phyloP scores from a whole-genome alignment of 2,329 filamentous ascomycete genomes.

The Thermothelomyces thermophilus region DNA sequence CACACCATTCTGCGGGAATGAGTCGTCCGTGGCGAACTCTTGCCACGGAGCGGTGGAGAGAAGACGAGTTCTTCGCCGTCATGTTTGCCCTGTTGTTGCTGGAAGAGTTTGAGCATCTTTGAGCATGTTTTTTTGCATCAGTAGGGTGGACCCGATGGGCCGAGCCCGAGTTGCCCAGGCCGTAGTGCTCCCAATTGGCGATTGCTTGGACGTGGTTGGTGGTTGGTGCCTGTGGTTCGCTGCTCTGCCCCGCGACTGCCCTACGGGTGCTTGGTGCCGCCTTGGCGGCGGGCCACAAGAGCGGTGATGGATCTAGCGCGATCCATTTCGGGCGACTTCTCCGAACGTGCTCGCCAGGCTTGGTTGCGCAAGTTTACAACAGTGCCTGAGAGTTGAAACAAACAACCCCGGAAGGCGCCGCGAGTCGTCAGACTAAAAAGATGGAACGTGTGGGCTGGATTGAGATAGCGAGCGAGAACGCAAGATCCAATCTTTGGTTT shows the following conservation, averaged over 20 bases:
- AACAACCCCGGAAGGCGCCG: neutral
- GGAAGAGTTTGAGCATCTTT: conserved; percentile 20
- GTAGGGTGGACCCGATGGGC: conserved; percentile 4
- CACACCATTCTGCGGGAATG: no score
- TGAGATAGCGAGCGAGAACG: no score
- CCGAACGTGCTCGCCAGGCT: neutral
- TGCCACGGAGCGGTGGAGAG: no score
- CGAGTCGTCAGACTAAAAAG: no score
- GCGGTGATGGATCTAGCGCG: neutral
- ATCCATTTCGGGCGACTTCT: conserved; percentile 9
- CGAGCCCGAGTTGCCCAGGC: neutral
- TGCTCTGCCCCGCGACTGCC: no score
- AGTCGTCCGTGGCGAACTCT: no score
- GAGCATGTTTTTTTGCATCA: conserved; percentile 21
- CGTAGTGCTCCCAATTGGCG: neutral
- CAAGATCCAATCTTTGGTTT: no score
- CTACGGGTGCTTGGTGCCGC: neutral
- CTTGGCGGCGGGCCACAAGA: conserved; percentile 2
- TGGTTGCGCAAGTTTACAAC: neutral
- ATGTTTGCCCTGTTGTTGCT: neutral
- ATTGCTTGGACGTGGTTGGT: no score
- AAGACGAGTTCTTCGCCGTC: no score
- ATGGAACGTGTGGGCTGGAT: no score
- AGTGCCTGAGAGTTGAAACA: conserved; percentile 4
- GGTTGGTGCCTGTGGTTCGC: no score